Evolutionary conservation across 441 rosid species (phyloP).

Genomic region (Brassica balearica): DNA sequence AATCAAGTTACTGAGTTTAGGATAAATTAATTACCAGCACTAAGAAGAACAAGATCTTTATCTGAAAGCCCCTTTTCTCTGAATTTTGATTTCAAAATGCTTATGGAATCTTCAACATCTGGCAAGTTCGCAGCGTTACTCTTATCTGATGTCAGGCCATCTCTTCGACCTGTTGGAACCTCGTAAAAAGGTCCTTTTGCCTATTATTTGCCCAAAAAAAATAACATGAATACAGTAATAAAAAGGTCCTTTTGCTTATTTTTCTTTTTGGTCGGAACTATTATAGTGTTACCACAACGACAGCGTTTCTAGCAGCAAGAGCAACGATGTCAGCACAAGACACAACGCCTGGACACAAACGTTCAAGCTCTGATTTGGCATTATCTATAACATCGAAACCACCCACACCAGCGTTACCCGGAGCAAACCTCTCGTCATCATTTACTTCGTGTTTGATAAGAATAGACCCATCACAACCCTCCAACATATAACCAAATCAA

Average conservation of each 20-base stretch:
- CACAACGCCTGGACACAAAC: slow-evolving; percentile 65
- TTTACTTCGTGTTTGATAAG: slow-evolving; percentile 54
- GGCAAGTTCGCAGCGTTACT: slow-evolving; percentile 56
- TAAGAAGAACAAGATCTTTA: slow-evolving; percentile 72
- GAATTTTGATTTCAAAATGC: slow-evolving; percentile 58
- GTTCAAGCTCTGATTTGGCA: slow-evolving; percentile 64
- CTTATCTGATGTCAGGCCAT: slow-evolving; percentile 54
- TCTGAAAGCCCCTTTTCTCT: slow-evolving; percentile 65
- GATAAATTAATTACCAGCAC: slow-evolving; percentile 46
- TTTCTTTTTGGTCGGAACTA: neutral
- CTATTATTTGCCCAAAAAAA: slow-evolving; percentile 1
- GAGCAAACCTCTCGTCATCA: slow-evolving; percentile 51
- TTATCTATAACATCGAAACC: slow-evolving; percentile 61
- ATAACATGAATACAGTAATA: neutral
- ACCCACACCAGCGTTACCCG: slow-evolving; percentile 54
- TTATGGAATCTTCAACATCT: slow-evolving; percentile 59
- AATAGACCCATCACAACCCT: slow-evolving; percentile 84
- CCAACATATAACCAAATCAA: slow-evolving; percentile 13
- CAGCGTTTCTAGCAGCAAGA: slow-evolving; percentile 84
- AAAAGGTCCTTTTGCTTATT: neutral
- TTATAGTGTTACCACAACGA: slow-evolving; percentile 52
- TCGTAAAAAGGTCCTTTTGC: slow-evolving; percentile 58
- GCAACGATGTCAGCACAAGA: slow-evolving; percentile 84
- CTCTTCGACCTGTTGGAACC: slow-evolving; percentile 77
- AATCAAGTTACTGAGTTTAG: neutral